phyloP scores from a whole-genome alignment of 1,284 basidiomycete genomes.

The Boletellus deceptivus region DNA sequence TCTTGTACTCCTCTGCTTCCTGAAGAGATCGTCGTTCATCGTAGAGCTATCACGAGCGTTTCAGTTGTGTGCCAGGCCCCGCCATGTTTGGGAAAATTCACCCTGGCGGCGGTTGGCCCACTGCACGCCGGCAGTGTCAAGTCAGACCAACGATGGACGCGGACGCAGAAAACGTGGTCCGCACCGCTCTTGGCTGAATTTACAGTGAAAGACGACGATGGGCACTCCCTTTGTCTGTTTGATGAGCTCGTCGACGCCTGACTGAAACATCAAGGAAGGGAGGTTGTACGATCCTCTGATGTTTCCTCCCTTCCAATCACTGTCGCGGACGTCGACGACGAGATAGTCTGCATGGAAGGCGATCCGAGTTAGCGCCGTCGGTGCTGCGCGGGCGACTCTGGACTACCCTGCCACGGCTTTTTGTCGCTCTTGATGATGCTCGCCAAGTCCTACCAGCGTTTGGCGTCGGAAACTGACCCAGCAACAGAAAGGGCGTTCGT shows the following conservation, averaged over 20 bases:
- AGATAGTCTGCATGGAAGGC: slow-evolving; percentile 49
- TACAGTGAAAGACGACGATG: slow-evolving; percentile 72
- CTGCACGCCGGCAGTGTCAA: slow-evolving; percentile 34
- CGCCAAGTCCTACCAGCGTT: slow-evolving; percentile 56
- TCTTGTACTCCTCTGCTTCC: slow-evolving; percentile 35
- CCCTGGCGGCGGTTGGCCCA: slow-evolving; percentile 72
- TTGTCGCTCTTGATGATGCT: slow-evolving; percentile 63
- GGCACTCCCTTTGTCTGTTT: slow-evolving; percentile 59
- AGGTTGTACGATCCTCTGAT: slow-evolving; percentile 61
- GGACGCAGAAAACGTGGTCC: slow-evolving; percentile 23
- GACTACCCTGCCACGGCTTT: slow-evolving; percentile 42
- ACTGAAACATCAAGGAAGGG: slow-evolving; percentile 59
- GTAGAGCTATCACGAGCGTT: slow-evolving; percentile 51
- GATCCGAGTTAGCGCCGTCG: not conserved
- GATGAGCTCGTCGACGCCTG: slow-evolving; percentile 56
- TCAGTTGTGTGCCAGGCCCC: not conserved
- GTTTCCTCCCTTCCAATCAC: slow-evolving; percentile 73
- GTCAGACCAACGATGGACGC: slow-evolving; percentile 1
- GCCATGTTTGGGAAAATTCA: slow-evolving; percentile 31
- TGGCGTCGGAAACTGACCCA: slow-evolving; percentile 9
- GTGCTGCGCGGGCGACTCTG: not conserved
- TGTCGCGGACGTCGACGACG: slow-evolving; percentile 76
- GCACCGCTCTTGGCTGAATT: slow-evolving; percentile 69
- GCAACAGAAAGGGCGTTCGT: slow-evolving; percentile 12
- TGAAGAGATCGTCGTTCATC: slow-evolving; percentile 51